Evolutionary conservation across 257 asterid genomes (phyloP).

Genomic region (Solanum gandarillasii): DNA sequence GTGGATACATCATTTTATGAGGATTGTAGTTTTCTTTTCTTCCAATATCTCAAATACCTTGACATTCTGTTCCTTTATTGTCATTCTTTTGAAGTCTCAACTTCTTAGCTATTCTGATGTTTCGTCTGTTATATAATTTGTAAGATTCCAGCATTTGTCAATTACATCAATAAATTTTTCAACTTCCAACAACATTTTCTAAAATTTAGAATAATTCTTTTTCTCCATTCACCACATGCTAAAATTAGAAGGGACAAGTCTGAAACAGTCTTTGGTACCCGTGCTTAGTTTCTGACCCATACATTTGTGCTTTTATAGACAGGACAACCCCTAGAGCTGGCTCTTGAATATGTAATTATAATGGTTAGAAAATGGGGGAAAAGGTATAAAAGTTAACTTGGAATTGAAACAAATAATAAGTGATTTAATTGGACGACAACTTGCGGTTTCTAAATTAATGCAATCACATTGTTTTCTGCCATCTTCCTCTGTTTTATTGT

Average conservation of each 20-base stretch:
- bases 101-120: not conserved
- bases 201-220: not conserved
- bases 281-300: no score
- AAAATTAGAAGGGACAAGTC: not conserved
- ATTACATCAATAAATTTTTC: not conserved
- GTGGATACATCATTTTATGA: not conserved
- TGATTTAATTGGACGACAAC: no score
- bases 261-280: not conserved
- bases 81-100: not conserved
- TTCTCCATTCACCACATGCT: not conserved
- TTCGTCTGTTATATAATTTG: not conserved
- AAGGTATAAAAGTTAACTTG: no score
- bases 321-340: no score
- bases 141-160: not conserved
- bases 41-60: not conserved
- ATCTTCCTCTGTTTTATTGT: no score
- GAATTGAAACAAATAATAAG: no score
- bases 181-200: not conserved
- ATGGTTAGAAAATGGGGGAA: no score
- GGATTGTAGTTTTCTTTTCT: not conserved
- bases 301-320: no score
- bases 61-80: not conserved
- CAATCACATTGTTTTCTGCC: no score
- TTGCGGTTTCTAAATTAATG: not conserved
- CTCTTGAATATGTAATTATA: no score